phyloP scores from a whole-genome alignment of 2,329 filamentous ascomycete species.

The Lachnellula arida region DNA sequence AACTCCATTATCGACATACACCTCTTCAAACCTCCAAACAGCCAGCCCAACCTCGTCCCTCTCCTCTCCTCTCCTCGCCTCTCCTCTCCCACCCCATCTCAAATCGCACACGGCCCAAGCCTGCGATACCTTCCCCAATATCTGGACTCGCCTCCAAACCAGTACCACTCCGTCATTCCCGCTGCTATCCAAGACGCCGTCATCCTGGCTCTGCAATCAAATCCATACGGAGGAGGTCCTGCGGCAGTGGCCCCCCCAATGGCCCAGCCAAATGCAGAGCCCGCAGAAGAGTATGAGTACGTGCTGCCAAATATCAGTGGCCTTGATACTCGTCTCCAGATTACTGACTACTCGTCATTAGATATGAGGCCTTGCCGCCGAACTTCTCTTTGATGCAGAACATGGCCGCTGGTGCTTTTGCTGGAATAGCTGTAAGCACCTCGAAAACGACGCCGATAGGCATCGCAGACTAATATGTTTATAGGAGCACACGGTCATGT shows the following conservation, averaged over 20 bases:
- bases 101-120: background rate
- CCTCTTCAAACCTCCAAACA: too few species aligned
- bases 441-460: background rate
- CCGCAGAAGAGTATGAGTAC: slow-evolving; percentile 63
- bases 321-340: slow-evolving; percentile 3
- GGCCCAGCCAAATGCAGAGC: slow-evolving; percentile 63
- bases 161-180: slow-evolving; percentile 3
- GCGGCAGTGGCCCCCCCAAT: slow-evolving; percentile 63
- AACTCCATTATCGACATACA: too few species aligned
- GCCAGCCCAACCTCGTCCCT: too few species aligned
- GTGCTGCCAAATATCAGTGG: slow-evolving; percentile 29
- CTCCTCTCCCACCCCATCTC: background rate
- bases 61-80: background rate
- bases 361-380: slow-evolving; percentile 88
- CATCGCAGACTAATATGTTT: slow-evolving; percentile 20
- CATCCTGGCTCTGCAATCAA: slow-evolving; percentile 59
- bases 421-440: slow-evolving; percentile 48
- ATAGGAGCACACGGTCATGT: slow-evolving; percentile 98
- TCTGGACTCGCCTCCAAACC: background rate
- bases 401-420: slow-evolving; percentile 94
- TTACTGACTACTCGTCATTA: slow-evolving; percentile 31
- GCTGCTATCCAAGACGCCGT: slow-evolving; percentile 31
- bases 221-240: slow-evolving; percentile 58
- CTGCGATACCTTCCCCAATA: background rate
- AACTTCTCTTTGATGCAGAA: slow-evolving; percentile 94